These are phyloP conservation scores for Candida tallmaniae DNA, from an alignment of 805 yeast genomes.

Conservation along the genomic window DNA sequence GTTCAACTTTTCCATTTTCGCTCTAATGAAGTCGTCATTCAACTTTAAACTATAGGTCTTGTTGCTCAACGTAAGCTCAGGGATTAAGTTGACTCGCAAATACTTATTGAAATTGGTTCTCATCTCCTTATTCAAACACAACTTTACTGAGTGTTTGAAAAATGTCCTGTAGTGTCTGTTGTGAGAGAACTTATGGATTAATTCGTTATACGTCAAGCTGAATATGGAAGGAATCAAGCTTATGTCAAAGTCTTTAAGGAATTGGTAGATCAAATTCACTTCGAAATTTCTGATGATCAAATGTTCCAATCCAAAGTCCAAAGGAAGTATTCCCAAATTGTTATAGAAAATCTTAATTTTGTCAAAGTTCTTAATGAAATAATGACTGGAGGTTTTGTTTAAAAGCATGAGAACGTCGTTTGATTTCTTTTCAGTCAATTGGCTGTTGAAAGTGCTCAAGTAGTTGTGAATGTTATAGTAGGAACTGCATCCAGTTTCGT, in stretches of 20 bases:
- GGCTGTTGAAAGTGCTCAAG: conserved; percentile 13
- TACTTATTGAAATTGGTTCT: conserved; percentile 4
- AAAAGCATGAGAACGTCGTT: conserved; percentile 15
- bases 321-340: conserved; percentile 6
- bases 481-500: conserved; percentile 16
- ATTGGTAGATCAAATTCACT: conserved; percentile 1
- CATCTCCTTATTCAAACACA: conserved; percentile 5
- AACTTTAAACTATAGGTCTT: not conserved
- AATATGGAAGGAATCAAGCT: conserved; percentile 4
- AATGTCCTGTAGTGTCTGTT: conserved; percentile 3
- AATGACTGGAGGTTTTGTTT: conserved; percentile 13
- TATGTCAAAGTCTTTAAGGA: conserved; percentile 1
- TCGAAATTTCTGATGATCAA: conserved; percentile 2
- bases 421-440: conserved; percentile 9
- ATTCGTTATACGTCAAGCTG: not conserved
- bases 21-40: conserved; percentile 4
- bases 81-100: conserved; percentile 3
- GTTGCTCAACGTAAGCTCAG: not conserved
- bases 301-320: conserved; percentile 7
- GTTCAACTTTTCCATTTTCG: conserved; percentile 1
- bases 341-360: conserved; percentile 6
- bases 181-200: conserved; percentile 4
- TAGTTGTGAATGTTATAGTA: conserved; percentile 14
- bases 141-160: conserved; percentile 4
- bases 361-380: not conserved